Evolutionary conservation across 169 alveolate species (phyloP).

Genomic region (Eimeria tenella): DNA sequence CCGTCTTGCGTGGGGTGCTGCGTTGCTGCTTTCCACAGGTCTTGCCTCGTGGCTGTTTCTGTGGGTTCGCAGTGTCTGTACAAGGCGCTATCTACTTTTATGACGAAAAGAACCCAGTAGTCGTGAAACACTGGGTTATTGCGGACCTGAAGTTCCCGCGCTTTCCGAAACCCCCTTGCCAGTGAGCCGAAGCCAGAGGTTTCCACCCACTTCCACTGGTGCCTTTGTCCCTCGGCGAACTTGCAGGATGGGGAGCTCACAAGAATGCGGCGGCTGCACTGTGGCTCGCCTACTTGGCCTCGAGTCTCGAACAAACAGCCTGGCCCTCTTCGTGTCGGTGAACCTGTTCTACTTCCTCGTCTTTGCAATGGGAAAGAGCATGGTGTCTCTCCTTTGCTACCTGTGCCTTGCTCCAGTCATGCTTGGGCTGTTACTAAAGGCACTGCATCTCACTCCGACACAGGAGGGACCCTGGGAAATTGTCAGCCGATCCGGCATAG

Average conservation of each 20-base stretch:
- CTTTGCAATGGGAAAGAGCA: slow-evolving; percentile 68
- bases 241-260: slow-evolving; percentile 35
- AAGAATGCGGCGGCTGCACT: slow-evolving; percentile 29
- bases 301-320: slow-evolving; percentile 59
- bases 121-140: not conserved
- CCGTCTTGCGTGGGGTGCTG: slow-evolving; percentile 60
- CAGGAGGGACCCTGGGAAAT: slow-evolving; percentile 73
- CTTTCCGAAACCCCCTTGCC: slow-evolving; percentile 4
- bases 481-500: slow-evolving; percentile 53
- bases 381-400: slow-evolving; percentile 72
- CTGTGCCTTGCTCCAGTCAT: slow-evolving; percentile 55
- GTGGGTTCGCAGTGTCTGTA: slow-evolving; percentile 16
- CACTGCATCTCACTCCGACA: slow-evolving; percentile 58
- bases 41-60: not conserved
- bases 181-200: not conserved
- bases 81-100: not conserved
- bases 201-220: not conserved
- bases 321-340: slow-evolving; percentile 60
- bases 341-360: slow-evolving; percentile 72
- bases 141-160: not conserved
- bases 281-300: slow-evolving; percentile 42
- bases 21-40: slow-evolving; percentile 51
- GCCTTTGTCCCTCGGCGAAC: not conserved
- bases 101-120: not conserved
- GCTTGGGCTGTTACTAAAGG: slow-evolving; percentile 59